Conservation (phyloP, 2,329 filamentous ascomycete species). For the Hypoxylon sp. region DNA sequence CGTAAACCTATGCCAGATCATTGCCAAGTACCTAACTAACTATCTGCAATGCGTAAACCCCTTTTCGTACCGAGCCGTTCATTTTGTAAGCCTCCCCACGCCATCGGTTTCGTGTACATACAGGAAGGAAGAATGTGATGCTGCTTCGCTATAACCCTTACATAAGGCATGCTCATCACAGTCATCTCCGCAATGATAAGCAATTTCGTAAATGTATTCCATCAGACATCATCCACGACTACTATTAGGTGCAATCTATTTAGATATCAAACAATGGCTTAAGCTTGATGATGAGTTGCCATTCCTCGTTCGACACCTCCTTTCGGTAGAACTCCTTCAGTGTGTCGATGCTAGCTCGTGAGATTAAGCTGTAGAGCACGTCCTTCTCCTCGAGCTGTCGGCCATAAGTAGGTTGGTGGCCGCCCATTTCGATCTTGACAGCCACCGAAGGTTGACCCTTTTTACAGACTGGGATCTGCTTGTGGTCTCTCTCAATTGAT, state of each 20-base stretch:
- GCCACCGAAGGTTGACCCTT: conserved; percentile 97
- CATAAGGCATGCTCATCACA: too few relatives aligned
- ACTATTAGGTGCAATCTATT: neutral
- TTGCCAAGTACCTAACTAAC: too few relatives aligned
- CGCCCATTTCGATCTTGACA: conserved; percentile 94
- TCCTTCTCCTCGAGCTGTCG: conserved; percentile 95
- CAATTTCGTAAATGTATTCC: too few relatives aligned
- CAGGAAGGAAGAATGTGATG: too few relatives aligned
- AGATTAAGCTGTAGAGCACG: conserved; percentile 85
- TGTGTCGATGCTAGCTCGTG: conserved; percentile 87
- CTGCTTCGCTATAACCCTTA: too few relatives aligned
- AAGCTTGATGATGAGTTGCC: conserved; percentile 92
- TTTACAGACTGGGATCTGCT: conserved; percentile 90
- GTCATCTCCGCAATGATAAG: too few relatives aligned
- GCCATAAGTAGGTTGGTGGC: conserved; percentile 92
- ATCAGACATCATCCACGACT: too few relatives aligned
- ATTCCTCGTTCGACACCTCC: conserved; percentile 76
- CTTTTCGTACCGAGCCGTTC: too few relatives aligned
- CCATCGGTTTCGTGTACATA: too few relatives aligned
- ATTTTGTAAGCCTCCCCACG: too few relatives aligned
- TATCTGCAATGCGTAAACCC: too few relatives aligned
- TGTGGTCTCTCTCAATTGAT: conserved; percentile 97
- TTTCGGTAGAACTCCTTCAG: conserved; percentile 93
- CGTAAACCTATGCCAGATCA: too few relatives aligned
- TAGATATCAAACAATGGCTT: conserved; percentile 94